A percentile compares a stretch with the other conserved stretches of the same genome.
These are phyloP conservation scores for Kwoniella sp. DNA, from an alignment of 768 basidiomycete genomes.

Conservation along the genomic window DNA sequence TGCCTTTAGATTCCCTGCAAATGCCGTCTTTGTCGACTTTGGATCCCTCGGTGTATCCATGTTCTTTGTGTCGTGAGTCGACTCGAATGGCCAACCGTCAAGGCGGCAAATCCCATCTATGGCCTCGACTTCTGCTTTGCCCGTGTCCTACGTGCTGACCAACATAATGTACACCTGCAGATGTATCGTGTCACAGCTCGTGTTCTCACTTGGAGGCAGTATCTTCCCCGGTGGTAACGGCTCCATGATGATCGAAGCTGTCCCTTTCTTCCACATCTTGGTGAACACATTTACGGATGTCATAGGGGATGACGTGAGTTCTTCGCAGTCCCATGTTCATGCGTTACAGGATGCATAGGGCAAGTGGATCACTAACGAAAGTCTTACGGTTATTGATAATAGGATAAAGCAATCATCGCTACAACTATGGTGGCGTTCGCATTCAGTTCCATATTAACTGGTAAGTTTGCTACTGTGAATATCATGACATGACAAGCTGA, in stretches of 20 bases:
- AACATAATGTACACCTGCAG: too few species aligned
- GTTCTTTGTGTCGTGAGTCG: slow-evolving; percentile 83
- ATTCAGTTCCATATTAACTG: slow-evolving; percentile 82
- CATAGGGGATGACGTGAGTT: slow-evolving; percentile 66
- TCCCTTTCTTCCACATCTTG: slow-evolving; percentile 95
- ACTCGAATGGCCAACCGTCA: too few species aligned
- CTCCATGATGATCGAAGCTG: slow-evolving; percentile 90
- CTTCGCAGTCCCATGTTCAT: not conserved
- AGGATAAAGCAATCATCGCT: slow-evolving; percentile 71
- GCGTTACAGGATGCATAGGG: too few species aligned
- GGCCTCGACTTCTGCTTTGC: too few species aligned
- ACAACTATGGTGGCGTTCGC: slow-evolving; percentile 89
- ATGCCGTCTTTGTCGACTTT: slow-evolving; percentile 74
- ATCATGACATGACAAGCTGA: not conserved
- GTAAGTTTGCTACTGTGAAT: slow-evolving; percentile 54
- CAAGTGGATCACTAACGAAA: too few species aligned
- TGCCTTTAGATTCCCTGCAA: slow-evolving; percentile 72
- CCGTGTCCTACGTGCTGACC: too few species aligned
- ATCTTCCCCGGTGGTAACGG: slow-evolving; percentile 66
- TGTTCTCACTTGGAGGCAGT: slow-evolving; percentile 82
- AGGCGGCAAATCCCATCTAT: too few species aligned
- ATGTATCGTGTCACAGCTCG: slow-evolving; percentile 75
- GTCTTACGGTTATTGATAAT: not conserved
- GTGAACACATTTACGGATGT: slow-evolving; percentile 72
- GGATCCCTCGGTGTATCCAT: slow-evolving; percentile 91